Conservation (phyloP, 23 red algal species). For the Gracilaria gracilis region DNA sequence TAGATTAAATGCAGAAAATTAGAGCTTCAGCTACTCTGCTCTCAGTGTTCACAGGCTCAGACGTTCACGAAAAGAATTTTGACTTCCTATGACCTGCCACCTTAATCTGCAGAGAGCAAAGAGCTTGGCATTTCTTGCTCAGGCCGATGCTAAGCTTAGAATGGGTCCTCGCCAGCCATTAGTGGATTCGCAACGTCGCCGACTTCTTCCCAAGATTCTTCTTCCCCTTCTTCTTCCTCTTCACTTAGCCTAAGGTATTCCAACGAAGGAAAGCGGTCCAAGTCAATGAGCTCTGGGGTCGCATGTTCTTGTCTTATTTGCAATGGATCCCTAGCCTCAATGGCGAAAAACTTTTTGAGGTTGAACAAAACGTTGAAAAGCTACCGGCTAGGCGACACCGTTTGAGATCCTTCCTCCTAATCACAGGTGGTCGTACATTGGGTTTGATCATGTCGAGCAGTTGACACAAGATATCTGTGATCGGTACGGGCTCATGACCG, state of each 20-base stretch:
- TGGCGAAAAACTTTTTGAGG: slow-evolving; percentile 98
- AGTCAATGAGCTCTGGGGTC: slow-evolving; percentile 94
- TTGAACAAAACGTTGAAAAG: slow-evolving; percentile 99
- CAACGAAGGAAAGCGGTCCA: slow-evolving; percentile 97
- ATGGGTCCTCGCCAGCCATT: slow-evolving; percentile 79
- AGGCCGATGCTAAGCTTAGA: neutral
- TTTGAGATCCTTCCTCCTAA: slow-evolving; percentile 80
- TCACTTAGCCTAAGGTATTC: slow-evolving; percentile 93
- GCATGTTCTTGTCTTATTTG: slow-evolving; percentile 88
- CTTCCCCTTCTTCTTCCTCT: slow-evolving; percentile 92
- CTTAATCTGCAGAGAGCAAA: neutral
- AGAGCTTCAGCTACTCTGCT: slow-evolving; percentile 8
- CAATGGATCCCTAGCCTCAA: slow-evolving; percentile 90
- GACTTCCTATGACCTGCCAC: neutral
- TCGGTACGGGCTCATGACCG: slow-evolving; percentile 94
- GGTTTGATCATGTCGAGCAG: slow-evolving; percentile 98
- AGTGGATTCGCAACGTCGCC: slow-evolving; percentile 58
- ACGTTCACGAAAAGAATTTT: slow-evolving; percentile 4
- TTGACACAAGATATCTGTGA: slow-evolving; percentile 96
- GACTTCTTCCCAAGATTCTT: slow-evolving; percentile 78
- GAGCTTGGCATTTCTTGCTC: neutral
- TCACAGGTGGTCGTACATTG: slow-evolving; percentile 75
- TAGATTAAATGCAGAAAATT: slow-evolving; percentile 23
- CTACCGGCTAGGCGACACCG: slow-evolving; percentile 71
- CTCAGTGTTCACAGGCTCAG: neutral